Evolutionary conservation across 1,284 basidiomycete species (phyloP).

Genomic region (Schizopora paradoxa): DNA sequence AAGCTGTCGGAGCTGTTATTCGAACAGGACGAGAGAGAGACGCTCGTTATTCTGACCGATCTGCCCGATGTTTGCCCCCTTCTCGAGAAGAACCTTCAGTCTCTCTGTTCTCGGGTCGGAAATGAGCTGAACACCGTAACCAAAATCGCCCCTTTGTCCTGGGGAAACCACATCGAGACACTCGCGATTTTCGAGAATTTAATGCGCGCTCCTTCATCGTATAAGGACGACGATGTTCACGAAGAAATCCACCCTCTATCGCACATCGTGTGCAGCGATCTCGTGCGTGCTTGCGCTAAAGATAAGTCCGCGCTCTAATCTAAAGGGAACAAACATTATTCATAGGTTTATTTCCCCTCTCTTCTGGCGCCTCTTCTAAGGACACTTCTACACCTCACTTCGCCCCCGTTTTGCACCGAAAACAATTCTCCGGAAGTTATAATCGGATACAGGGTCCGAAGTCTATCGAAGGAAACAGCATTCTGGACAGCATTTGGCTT

Average conservation of each 20-base stretch:
- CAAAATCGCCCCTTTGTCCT: constrained; percentile 44
- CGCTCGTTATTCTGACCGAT: constrained; percentile 60
- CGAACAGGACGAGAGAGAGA: constrained; percentile 20
- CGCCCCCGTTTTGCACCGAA: constrained; percentile 35
- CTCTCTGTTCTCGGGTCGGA: too few species aligned
- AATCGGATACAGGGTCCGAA: constrained; percentile 76
- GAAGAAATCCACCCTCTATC: constrained; percentile 33
- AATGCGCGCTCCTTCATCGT: constrained; percentile 25
- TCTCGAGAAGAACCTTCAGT: constrained; percentile 52
- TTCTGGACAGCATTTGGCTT: constrained; percentile 82
- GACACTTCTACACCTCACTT: constrained; percentile 60
- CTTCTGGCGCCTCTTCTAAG: constrained; percentile 66
- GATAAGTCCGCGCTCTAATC: too few species aligned
- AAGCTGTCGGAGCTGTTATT: constrained; percentile 35
- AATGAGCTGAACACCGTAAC: background rate
- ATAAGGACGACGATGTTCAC: background rate
- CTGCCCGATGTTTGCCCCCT: constrained; percentile 63
- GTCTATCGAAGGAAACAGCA: constrained; percentile 66
- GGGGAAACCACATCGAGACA: constrained; percentile 52
- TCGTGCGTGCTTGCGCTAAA: constrained; percentile 40
- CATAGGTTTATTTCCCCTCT: constrained; percentile 71
- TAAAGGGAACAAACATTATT: constrained; percentile 10
- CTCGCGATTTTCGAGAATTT: constrained; percentile 33
- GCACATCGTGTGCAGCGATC: constrained; percentile 70
- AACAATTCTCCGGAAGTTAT: constrained; percentile 32